Evolutionary conservation across 1,284 basidiomycete species (phyloP).

Genomic region (Ceratorhiza oryzae-sativae): DNA sequence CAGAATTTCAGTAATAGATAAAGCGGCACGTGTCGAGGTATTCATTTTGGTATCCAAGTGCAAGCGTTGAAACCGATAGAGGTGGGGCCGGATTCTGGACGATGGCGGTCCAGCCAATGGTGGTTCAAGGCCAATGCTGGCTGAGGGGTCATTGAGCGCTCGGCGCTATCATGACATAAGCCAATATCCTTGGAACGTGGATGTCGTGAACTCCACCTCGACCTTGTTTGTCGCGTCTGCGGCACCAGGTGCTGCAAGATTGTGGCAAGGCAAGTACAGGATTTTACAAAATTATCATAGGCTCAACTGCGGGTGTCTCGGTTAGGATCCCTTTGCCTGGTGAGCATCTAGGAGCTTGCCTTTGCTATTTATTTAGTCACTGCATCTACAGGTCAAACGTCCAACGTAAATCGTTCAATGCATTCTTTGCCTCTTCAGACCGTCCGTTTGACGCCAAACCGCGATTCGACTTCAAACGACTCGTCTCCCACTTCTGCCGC

Average conservation of each 20-base stretch:
- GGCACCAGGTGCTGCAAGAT: constrained; percentile 1
- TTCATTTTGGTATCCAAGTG: neutral
- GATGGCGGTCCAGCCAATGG: no score
- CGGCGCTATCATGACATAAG: constrained; percentile 2
- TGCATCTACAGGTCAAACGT: neutral
- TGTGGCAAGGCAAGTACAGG: neutral
- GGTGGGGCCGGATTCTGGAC: no score
- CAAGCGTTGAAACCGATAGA: no score
- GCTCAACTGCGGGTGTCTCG: neutral
- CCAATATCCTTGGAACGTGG: neutral
- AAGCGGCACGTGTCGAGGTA: neutral
- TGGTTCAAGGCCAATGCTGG: no score
- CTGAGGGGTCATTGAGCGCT: neutral
- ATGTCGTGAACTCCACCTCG: constrained; percentile 3
- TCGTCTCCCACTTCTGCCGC: constrained; percentile 22
- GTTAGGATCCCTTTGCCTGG: neutral
- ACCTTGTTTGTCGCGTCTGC: neutral
- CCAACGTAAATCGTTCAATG: neutral
- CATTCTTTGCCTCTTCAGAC: neutral
- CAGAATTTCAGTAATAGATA: neutral
- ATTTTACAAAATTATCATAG: neutral
- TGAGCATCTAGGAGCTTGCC: no score
- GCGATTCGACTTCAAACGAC: constrained; percentile 13
- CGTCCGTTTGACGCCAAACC: neutral
- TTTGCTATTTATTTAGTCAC: neutral